These are phyloP conservation scores for Spinacia oleracea DNA, from an alignment of 179 eudicot genomes.

Conservation along the genomic window DNA sequence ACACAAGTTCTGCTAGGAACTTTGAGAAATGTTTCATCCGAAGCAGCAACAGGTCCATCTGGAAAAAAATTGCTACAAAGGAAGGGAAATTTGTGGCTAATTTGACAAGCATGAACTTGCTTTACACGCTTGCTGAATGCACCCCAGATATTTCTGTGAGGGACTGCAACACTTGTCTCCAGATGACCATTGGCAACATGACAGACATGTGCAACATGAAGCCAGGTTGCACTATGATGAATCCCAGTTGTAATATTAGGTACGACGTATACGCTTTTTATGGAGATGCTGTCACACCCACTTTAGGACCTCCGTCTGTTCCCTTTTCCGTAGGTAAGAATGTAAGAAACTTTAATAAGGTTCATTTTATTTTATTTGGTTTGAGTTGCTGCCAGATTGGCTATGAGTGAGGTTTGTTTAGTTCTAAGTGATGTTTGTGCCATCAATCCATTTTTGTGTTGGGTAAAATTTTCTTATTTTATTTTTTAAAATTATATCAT, in stretches of 20 bases:
- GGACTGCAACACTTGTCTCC: constrained; percentile 32
- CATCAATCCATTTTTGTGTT: no score
- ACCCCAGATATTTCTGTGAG: constrained; percentile 27
- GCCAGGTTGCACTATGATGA: constrained; percentile 37
- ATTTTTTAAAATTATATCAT: no score
- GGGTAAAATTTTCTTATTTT: no score
- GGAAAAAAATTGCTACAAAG: constrained; percentile 23
- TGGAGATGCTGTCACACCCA: constrained; percentile 10
- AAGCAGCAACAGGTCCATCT: constrained; percentile 9
- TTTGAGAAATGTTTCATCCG: constrained; percentile 8
- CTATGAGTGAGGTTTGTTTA: no score
- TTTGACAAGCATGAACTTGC: constrained; percentile 13
- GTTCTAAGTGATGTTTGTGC: no score
- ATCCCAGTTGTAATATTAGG: constrained; percentile 31
- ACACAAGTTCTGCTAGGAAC: constrained; percentile 22
- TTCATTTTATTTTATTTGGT: no score
- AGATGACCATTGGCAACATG: constrained; percentile 27
- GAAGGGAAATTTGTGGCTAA: constrained; percentile 25
- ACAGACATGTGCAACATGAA: constrained; percentile 29
- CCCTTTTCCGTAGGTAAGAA: constrained; percentile 8
- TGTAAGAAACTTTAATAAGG: neutral
- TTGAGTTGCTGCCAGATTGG: no score
- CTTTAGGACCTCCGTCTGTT: constrained; percentile 4
- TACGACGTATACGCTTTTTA: constrained; percentile 29
- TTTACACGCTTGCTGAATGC: constrained; percentile 36